phyloP scores from a whole-genome alignment of 148 eudicot species.

The Fallopia convolvulus region DNA sequence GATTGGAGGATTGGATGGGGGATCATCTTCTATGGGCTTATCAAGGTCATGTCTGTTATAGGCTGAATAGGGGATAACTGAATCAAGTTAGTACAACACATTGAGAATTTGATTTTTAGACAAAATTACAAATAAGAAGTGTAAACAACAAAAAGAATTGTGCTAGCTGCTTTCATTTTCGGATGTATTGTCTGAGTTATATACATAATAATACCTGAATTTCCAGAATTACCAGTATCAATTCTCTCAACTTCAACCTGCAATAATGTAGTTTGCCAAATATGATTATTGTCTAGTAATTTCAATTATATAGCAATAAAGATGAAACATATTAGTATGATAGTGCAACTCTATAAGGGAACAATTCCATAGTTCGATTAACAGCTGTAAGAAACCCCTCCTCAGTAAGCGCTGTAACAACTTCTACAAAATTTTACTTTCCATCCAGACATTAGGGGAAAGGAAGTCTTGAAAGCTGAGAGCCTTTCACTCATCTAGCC shows the following conservation, averaged over 20 bases:
- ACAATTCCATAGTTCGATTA: not conserved
- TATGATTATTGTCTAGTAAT: not conserved
- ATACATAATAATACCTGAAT: conserved; percentile 36
- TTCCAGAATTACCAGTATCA: conserved; percentile 58
- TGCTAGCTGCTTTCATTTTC: not conserved
- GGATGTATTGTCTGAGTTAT: too few species aligned
- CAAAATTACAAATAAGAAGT: not conserved
- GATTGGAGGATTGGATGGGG: conserved; percentile 31
- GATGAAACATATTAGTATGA: not conserved
- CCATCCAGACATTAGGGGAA: not conserved
- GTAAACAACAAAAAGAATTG: not conserved
- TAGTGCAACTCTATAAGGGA: not conserved
- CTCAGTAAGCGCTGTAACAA: not conserved
- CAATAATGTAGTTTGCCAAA: not conserved
- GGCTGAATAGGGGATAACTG: conserved; percentile 13
- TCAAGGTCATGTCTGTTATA: conserved; percentile 33
- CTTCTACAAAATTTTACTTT: not conserved
- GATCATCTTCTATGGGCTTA: conserved; percentile 28
- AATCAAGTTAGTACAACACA: not conserved
- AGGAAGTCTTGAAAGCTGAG: not conserved
- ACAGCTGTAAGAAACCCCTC: not conserved
- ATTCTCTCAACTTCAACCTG: conserved; percentile 90
- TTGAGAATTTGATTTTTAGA: not conserved
- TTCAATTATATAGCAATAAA: not conserved
- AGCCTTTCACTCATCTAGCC: not conserved